phyloP scores from a whole-genome alignment of 2,329 filamentous ascomycete species.

The Aspergillus vadensis region DNA sequence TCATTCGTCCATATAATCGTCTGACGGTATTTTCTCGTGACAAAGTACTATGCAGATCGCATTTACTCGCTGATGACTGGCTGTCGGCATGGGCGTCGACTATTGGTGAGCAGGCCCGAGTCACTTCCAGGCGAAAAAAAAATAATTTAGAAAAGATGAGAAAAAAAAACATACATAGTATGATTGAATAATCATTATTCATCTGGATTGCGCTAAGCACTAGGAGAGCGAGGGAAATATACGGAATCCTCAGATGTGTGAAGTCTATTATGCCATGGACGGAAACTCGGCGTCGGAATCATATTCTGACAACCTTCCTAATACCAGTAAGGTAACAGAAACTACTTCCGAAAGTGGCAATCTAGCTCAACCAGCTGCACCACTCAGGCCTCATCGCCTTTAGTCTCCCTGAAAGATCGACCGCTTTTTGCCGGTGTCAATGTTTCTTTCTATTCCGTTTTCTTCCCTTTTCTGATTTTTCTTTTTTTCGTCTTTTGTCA shows the following conservation, averaged over 20 bases:
- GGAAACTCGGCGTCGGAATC: not conserved
- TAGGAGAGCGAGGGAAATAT: not conserved
- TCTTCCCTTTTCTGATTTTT: too few relatives aligned
- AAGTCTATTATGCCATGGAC: not conserved
- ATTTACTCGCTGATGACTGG: constrained; percentile 17
- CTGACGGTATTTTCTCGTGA: constrained; percentile 22
- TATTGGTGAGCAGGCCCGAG: constrained; percentile 6
- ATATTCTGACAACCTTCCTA: not conserved
- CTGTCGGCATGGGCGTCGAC: not conserved
- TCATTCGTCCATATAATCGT: constrained; percentile 19
- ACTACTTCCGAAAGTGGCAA: not conserved
- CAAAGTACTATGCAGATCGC: constrained; percentile 28
- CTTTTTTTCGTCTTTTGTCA: too few relatives aligned
- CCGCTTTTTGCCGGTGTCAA: not conserved
- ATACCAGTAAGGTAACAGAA: not conserved
- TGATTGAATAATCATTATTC: not conserved
- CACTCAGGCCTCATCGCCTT: not conserved
- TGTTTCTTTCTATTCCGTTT: not conserved
- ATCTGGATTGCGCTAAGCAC: not conserved
- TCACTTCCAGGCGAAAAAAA: not conserved
- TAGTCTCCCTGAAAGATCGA: not conserved
- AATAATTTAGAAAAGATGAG: too few relatives aligned
- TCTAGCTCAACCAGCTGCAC: not conserved
- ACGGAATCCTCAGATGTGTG: not conserved
- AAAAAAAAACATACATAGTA: not conserved